Evolutionary conservation across 2,329 filamentous ascomycete genomes (phyloP).

Genomic region (Ascochyta pisi): DNA sequence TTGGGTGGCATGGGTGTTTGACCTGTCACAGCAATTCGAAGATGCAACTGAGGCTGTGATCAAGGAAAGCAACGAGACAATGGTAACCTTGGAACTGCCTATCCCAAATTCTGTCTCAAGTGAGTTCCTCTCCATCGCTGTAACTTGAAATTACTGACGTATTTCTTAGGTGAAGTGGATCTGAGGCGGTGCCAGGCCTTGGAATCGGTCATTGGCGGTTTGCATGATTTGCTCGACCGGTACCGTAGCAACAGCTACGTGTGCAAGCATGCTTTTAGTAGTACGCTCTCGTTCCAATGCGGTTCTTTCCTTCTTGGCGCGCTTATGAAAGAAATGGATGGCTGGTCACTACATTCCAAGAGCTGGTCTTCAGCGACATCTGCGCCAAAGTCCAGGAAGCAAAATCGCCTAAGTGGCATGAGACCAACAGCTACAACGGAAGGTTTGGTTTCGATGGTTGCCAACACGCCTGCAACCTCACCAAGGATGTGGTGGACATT

Average conservation of each 20-base stretch:
- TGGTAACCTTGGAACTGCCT: constrained; percentile 10
- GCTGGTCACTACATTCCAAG: neutral
- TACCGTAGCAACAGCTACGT: neutral
- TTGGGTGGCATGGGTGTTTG: constrained; percentile 28
- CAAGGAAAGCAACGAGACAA: neutral
- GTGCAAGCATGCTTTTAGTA: neutral
- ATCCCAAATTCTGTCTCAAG: constrained; percentile 1
- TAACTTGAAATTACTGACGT: neutral
- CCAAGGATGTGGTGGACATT: too few relatives aligned
- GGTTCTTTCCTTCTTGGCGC: neutral
- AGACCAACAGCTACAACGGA: too few relatives aligned
- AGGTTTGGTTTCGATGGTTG: too few relatives aligned
- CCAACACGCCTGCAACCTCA: too few relatives aligned
- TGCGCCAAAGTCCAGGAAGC: neutral
- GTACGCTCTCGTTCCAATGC: neutral
- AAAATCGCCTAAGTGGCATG: too few relatives aligned
- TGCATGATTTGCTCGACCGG: constrained; percentile 11
- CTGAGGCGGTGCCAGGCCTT: constrained; percentile 4
- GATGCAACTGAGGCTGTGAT: constrained; percentile 16
- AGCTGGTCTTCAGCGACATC: neutral
- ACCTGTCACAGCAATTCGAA: constrained; percentile 16
- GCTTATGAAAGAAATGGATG: neutral
- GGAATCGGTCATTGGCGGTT: neutral
- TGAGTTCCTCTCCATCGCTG: neutral
- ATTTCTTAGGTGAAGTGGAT: constrained; percentile 9